Base-by-base conservation (phyloP, 2,329 filamentous ascomycete genomes). In the Diaporthe amygdali region DNA sequence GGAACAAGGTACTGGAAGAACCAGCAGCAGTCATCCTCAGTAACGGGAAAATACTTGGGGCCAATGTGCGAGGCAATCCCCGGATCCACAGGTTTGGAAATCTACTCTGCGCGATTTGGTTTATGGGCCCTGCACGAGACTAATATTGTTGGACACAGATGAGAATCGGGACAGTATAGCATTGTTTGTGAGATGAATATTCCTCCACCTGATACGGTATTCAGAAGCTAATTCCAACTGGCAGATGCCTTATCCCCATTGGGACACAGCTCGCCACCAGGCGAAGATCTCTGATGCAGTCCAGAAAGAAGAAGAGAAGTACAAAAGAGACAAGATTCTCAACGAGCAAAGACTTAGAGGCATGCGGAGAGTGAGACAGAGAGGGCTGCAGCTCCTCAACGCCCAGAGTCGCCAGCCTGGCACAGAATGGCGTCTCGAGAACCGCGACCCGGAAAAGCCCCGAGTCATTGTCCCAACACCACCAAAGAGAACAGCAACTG, bases 221-320 rank as follows among this genome's bases (percentile, higher is more conserved):
- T 3, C 1, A 10, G 3, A 20, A 17, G 5, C 44, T 72, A 9
- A 52, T 8, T 1, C 0, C 1, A 44, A 4, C 7, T 12, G 15
- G n/a, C 56, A 84, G 81, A 81, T 83, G 78, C 81, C 82, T 1
- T 84, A 79, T 51, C 77, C 84, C 2, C 82, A 84, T 30, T 84
- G 82, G 82, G 82, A 84, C 41, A 82, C 79, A 0, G 80, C 69
- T 25, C 71, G 71, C 8, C 71, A 71, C 34, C 71, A 72, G 7
- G n/a, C 25, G 2, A 71, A 71, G 20, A 56, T 72, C 6, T 71
- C 63, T 2, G 25, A 72, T 14, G 56, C 71, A 20, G 56, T 72
- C 6, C 49, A 71, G 25, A 72, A 72, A 30, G 68, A 71, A 34
- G 63, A 39, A 8, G 71, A 72, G 10, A 68, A 66, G 25, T 52